Evolutionary conservation across 2,329 filamentous ascomycete genomes (phyloP).

Genomic region (Colletotrichum australisinense): DNA sequence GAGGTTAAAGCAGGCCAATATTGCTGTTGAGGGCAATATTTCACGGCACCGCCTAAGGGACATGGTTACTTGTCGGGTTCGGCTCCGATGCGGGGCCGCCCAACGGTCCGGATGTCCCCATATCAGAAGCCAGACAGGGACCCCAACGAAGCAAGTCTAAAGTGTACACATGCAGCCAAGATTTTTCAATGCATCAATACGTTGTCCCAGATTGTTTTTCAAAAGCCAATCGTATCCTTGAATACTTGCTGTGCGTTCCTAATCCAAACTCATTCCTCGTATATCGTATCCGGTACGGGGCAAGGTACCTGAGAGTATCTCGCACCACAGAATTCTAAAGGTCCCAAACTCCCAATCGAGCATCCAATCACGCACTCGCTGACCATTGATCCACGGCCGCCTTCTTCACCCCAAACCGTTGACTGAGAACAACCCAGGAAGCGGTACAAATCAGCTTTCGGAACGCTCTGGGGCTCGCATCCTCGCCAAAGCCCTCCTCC

Average conservation of each 20-base stretch:
- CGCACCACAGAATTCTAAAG: too few relatives aligned
- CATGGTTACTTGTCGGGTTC: background rate
- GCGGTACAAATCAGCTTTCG: constrained; percentile 22
- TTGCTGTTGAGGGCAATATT: background rate
- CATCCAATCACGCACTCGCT: background rate
- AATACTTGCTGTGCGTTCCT: background rate
- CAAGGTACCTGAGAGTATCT: too few relatives aligned
- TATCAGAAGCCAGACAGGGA: background rate
- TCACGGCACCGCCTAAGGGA: background rate
- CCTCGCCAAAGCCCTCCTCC: constrained; percentile 51
- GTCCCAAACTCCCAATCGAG: too few relatives aligned
- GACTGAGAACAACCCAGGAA: constrained; percentile 24
- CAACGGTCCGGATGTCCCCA: background rate
- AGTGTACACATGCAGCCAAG: background rate
- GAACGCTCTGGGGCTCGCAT: constrained; percentile 41
- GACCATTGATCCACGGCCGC: constrained; percentile 4
- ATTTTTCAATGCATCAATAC: background rate
- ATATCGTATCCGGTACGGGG: background rate
- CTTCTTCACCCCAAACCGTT: constrained; percentile 32
- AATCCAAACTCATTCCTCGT: background rate
- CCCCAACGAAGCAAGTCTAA: background rate
- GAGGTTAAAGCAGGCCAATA: background rate
- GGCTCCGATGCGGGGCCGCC: background rate
- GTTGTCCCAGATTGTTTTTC: background rate
- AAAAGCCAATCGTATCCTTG: background rate